Percentiles rank a stretch among this genome's conserved stretches.
Evolutionary conservation across 179 eudicot genomes (phyloP).

Genomic region (Sideroxylon spinosum): DNA sequence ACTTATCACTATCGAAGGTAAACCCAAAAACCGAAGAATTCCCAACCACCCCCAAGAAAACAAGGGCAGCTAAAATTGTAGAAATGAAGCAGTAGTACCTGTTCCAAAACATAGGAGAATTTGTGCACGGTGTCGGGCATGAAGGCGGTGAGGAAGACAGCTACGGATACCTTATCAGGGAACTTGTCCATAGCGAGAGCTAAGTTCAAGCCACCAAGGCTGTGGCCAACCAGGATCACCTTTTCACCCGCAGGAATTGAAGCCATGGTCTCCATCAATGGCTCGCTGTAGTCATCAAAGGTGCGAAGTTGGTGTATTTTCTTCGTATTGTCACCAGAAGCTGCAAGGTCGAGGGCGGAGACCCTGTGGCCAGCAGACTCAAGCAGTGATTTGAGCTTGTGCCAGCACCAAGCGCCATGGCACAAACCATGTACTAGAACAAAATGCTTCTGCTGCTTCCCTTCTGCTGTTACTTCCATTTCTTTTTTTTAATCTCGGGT

Average conservation of each 20-base stretch:
- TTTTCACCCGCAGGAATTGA: slow-evolving; percentile 32
- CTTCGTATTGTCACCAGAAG: slow-evolving; percentile 35
- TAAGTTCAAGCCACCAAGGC: slow-evolving; percentile 42
- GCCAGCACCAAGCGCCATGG: slow-evolving; percentile 69
- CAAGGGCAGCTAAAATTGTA: too few relatives aligned
- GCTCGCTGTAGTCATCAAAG: slow-evolving; percentile 36
- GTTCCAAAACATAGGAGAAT: slow-evolving; percentile 40
- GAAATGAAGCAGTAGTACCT: slow-evolving; percentile 20
- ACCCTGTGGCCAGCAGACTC: slow-evolving; percentile 38
- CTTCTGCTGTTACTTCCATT: slow-evolving; percentile 4
- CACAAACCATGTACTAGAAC: slow-evolving; percentile 52
- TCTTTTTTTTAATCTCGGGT: not conserved
- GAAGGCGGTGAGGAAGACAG: slow-evolving; percentile 47
- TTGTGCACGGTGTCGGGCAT: slow-evolving; percentile 42
- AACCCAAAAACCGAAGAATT: too few relatives aligned
- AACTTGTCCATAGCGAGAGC: slow-evolving; percentile 40
- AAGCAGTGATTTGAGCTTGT: slow-evolving; percentile 37
- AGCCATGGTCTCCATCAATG: slow-evolving; percentile 35
- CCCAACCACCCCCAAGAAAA: too few relatives aligned
- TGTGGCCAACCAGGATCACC: slow-evolving; percentile 57
- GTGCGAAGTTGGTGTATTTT: slow-evolving; percentile 26
- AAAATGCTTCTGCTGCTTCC: slow-evolving; percentile 28
- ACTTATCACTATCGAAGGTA: too few relatives aligned
- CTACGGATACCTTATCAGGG: slow-evolving; percentile 40
- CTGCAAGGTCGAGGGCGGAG: slow-evolving; percentile 43